A percentile compares a stretch with the other conserved stretches of the same genome.
Conservation (phyloP, 495 filamentous ascomycete species). For the Astrothelium subdiscretum region DNA sequence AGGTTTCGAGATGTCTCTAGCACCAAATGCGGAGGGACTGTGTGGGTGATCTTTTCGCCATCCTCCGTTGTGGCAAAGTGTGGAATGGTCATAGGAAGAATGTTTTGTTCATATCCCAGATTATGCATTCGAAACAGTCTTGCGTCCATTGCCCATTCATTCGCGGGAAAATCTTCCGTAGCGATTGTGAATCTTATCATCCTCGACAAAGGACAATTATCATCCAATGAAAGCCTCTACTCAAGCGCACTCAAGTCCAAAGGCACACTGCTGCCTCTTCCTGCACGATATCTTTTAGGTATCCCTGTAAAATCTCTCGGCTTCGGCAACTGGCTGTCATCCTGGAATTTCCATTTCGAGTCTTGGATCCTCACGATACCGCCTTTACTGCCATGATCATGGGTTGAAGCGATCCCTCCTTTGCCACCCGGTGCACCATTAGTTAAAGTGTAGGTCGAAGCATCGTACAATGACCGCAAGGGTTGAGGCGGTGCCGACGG, state of each 20-base stretch:
- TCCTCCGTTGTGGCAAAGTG: background rate
- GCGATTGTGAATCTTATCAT: no score
- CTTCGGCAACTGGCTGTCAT: slow-evolving; percentile 70
- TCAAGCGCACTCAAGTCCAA: slow-evolving; percentile 55
- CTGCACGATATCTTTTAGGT: slow-evolving; percentile 71
- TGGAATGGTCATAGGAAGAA: background rate
- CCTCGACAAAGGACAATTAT: no score
- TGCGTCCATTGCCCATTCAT: background rate
- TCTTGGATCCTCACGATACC: slow-evolving; percentile 58
- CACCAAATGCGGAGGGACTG: no score
- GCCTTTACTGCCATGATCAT: slow-evolving; percentile 21
- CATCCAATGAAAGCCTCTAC: slow-evolving; percentile 7
- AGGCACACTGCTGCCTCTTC: slow-evolving; percentile 86
- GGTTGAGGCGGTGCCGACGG: slow-evolving; percentile 16
- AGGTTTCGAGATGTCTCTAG: no score
- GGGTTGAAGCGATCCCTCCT: slow-evolving; percentile 6
- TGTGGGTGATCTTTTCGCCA: background rate
- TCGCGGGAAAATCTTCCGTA: background rate
- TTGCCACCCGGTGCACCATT: slow-evolving; percentile 4
- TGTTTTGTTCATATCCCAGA: background rate
- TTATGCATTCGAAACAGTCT: no score
- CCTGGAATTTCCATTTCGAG: slow-evolving; percentile 72
- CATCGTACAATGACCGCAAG: slow-evolving; percentile 3
- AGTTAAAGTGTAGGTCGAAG: slow-evolving; percentile 13
- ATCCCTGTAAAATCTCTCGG: slow-evolving; percentile 66